phyloP scores from a whole-genome alignment of 768 basidiomycete species.

The Lactarius vividus region DNA sequence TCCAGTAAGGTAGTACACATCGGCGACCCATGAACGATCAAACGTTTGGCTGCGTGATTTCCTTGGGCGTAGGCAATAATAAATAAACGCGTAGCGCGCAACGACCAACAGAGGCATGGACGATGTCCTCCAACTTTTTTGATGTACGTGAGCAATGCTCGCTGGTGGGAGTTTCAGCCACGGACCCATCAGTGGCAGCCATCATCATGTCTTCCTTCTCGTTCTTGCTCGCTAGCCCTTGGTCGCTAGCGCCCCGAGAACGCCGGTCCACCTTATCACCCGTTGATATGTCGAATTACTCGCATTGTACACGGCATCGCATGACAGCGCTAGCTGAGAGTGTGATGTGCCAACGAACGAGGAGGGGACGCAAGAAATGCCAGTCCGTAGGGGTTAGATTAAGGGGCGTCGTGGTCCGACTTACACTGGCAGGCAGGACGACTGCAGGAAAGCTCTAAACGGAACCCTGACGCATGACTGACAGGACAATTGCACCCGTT shows the following conservation, averaged over 20 bases:
- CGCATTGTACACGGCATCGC: not conserved
- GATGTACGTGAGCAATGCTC: not conserved
- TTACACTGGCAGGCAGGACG: not conserved
- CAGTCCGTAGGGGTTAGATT: not conserved
- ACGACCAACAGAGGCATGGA: not conserved
- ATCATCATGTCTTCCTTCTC: not conserved
- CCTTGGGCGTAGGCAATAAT: not conserved
- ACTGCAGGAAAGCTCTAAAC: not conserved
- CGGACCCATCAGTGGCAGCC: not conserved
- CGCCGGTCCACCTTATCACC: not conserved
- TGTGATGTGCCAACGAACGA: not conserved
- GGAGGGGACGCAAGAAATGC: not conserved
- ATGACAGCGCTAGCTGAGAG: not conserved
- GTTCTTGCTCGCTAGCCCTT: not conserved
- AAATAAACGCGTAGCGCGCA: not conserved
- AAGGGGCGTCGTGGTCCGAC: not conserved
- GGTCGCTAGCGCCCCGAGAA: not conserved
- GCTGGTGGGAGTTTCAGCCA: slow-evolving; percentile 3
- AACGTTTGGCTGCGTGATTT: not conserved
- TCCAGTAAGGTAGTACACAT: not conserved
- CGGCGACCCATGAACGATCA: not conserved
- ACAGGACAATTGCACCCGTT: not conserved
- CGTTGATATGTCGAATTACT: not conserved
- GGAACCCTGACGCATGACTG: not conserved
- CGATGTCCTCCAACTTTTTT: not conserved